Base-by-base conservation (phyloP, 208 protist genomes). In the Crithidia brevicula region DNA sequence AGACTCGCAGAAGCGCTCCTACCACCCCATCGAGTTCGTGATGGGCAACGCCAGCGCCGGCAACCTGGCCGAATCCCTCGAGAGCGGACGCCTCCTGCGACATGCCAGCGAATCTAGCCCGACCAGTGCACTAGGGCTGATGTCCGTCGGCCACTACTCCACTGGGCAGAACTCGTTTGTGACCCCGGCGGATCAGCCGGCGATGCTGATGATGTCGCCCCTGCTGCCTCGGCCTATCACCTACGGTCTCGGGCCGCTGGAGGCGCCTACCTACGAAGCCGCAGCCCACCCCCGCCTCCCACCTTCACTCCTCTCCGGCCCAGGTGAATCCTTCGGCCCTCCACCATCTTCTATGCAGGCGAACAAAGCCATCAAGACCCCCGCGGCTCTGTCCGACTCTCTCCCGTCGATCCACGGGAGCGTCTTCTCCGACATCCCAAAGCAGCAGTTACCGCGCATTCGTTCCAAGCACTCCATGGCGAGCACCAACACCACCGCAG, bases 1-100 rank as follows among this genome's bases (percentile, higher is more conserved):
- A 7, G 68, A 74, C 36, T 67, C 52, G 36, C 40, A 66, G 54
- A 67, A 38, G 59, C 51, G 36, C 52, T 62, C 60, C 25, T 56
- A 56, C 43, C 59, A 74, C 52, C 59, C 59, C 6, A 63, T 67
- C 27, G 59, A 54, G 34, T 49, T 61, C 23, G 27, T 61, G 51
- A 16, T 36, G 51, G 30, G 49, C 22, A 27, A 11, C 30, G 42
- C 25, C 56, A 50, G 56, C 40, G 27, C 40, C 1, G 56, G 56
- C 27, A 62, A 47, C 42, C 16, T 50, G 40, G 27, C 27, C 5
- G 56, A 62, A 27, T 67, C 42, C 22, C 25, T 56, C 1, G 38
- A 56, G 60, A 74, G 61, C 28, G 45, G 42, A 9, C 31, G 52
- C 7, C 45, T 61, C 5, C 9, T 23, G 38, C 38, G 23, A 3